Evolutionary conservation across 371 early-diverging fungal species (phyloP).

Genomic region (Mucor irregularis): DNA sequence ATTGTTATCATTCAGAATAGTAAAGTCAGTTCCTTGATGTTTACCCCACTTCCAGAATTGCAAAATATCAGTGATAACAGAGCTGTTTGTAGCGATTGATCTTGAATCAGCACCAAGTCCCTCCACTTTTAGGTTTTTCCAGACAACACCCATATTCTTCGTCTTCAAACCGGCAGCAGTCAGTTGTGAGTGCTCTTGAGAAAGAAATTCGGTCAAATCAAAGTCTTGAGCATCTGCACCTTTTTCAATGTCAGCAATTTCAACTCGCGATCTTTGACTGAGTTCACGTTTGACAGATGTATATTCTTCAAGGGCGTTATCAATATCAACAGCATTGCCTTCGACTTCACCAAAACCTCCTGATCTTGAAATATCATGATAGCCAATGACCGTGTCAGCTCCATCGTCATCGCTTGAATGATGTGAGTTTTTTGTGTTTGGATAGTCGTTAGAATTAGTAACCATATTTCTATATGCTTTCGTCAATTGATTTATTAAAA

Average conservation of each 20-base stretch:
- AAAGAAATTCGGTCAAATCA: conserved; percentile 29
- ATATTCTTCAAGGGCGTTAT: conserved; percentile 35
- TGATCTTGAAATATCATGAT: no score
- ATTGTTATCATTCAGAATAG: conserved; percentile 53
- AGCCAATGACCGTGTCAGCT: no score
- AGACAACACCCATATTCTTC: conserved; percentile 50
- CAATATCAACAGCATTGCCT: conserved; percentile 46
- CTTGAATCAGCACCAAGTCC: conserved; percentile 45
- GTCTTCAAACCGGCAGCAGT: conserved; percentile 40
- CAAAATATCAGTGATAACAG: conserved; percentile 12
- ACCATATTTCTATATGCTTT: no score
- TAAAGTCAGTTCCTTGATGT: conserved; percentile 17
- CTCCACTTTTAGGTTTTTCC: conserved; percentile 43
- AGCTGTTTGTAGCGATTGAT: conserved; percentile 31
- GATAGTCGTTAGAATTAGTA: no score
- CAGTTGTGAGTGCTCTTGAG: conserved; percentile 21
- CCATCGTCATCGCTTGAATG: no score
- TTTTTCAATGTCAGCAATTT: background rate
- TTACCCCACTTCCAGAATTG: conserved; percentile 27
- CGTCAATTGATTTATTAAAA: no score
- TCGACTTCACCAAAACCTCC: conserved; percentile 41
- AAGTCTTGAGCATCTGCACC: conserved; percentile 27
- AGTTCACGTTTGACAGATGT: conserved; percentile 42
- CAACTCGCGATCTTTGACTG: conserved; percentile 33
- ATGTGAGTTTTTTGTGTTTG: no score